Evolutionary conservation across 805 yeast species (phyloP).

Genomic region (Metschnikowia aberdeeniae): DNA sequence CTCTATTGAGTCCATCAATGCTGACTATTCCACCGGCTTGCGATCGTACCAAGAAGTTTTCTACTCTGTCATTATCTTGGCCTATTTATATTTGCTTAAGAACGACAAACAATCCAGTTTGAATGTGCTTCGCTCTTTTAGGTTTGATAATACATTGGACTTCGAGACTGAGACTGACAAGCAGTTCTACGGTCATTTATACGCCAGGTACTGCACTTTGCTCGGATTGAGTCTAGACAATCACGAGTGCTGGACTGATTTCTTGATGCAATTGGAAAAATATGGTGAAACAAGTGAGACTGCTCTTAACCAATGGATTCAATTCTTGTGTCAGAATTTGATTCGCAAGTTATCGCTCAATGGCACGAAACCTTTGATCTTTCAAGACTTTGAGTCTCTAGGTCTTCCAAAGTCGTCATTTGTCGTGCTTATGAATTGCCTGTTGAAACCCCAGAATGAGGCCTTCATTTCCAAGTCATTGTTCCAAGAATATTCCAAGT

Average conservation of each 20-base stretch:
- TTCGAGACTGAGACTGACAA: constrained; percentile 7
- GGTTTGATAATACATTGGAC: constrained; percentile 2
- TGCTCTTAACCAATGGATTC: constrained; percentile 35
- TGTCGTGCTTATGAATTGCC: constrained; percentile 25
- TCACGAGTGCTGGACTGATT: constrained; percentile 27
- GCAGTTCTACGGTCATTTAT: constrained; percentile 29
- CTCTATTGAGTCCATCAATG: constrained; percentile 24
- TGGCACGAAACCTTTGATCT: constrained; percentile 15
- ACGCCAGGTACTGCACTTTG: constrained; percentile 31
- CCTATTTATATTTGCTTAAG: constrained; percentile 32
- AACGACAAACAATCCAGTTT: constrained; percentile 22
- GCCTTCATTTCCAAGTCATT: constrained; percentile 17
- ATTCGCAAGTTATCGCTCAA: constrained; percentile 17
- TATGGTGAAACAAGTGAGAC: constrained; percentile 26
- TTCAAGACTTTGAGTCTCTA: constrained; percentile 16
- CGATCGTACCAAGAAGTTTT: constrained; percentile 28
- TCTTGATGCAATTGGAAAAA: constrained; percentile 19
- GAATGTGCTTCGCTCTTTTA: constrained; percentile 13
- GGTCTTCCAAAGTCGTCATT: constrained; percentile 22
- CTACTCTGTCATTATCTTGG: constrained; percentile 30
- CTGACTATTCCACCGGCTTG: constrained; percentile 21
- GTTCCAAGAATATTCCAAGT: constrained; percentile 25
- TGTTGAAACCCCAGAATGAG: constrained; percentile 22
- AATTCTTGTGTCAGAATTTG: constrained; percentile 22
- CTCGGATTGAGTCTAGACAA: constrained; percentile 23